Conservation (phyloP, 2,329 filamentous ascomycete genomes). For the Fusarium verticillioides region DNA sequence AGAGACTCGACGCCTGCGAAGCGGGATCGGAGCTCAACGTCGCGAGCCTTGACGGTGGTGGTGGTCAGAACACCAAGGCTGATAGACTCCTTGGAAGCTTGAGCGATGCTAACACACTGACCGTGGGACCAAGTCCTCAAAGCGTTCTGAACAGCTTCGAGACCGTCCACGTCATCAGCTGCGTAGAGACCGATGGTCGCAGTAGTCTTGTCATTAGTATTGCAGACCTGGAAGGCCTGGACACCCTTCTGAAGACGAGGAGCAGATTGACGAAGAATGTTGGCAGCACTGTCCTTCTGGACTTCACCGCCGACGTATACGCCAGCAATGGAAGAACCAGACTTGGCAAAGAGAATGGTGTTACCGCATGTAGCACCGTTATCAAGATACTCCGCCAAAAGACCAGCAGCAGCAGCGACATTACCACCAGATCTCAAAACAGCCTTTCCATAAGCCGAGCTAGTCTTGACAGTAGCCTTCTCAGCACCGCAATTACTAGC, state of each 20-base stretch:
- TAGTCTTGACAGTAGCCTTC: slow-evolving; percentile 26
- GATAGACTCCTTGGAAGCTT: slow-evolving; percentile 8
- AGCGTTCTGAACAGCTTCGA: slow-evolving; percentile 30
- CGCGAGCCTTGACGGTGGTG: slow-evolving; percentile 24
- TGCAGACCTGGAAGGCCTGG: slow-evolving; percentile 36
- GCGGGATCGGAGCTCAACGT: slow-evolving; percentile 30
- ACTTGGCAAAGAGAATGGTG: slow-evolving; percentile 42
- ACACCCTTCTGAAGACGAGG: slow-evolving; percentile 27
- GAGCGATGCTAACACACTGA: slow-evolving; percentile 25
- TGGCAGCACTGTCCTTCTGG: slow-evolving; percentile 37
- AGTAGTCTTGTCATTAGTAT: slow-evolving; percentile 29
- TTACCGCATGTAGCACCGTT: slow-evolving; percentile 34
- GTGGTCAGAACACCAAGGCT: slow-evolving; percentile 33
- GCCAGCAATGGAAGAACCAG: slow-evolving; percentile 36
- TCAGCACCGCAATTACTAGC: slow-evolving; percentile 39
- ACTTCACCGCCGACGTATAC: slow-evolving; percentile 40
- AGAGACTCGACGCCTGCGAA: slow-evolving; percentile 22
- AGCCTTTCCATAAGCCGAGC: slow-evolving; percentile 7
- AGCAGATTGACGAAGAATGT: slow-evolving; percentile 20
- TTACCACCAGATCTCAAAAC: slow-evolving; percentile 21
- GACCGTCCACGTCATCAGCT: slow-evolving; percentile 16
- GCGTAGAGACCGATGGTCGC: slow-evolving; percentile 39
- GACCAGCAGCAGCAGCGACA: slow-evolving; percentile 18
- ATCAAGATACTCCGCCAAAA: slow-evolving; percentile 35
- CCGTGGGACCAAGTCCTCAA: slow-evolving; percentile 37